These are phyloP conservation scores for Cryphonectria radicalis DNA, from an alignment of 2,329 filamentous ascomycete genomes.

Conservation along the genomic window DNA sequence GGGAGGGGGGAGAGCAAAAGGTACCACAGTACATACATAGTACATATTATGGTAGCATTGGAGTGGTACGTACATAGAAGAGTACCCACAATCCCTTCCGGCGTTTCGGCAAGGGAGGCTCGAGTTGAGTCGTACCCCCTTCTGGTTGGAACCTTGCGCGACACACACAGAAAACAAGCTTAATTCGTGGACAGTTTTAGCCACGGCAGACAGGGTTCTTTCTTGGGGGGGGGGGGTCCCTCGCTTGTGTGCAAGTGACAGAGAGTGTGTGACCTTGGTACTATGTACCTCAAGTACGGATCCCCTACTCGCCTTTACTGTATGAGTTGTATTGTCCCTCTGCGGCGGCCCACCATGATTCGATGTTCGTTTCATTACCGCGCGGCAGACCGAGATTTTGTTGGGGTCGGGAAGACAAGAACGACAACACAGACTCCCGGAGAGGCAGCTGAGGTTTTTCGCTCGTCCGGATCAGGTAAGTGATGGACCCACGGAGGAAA, in stretches of 20 bases:
- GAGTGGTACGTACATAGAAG: background rate
- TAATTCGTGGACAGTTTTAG: slow-evolving; percentile 29
- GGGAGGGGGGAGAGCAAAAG: background rate
- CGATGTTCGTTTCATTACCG: background rate
- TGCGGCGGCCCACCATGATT: background rate
- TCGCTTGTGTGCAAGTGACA: slow-evolving; percentile 2
- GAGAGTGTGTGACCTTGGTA: slow-evolving; percentile 3
- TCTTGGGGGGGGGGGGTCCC: background rate
- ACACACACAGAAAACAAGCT: slow-evolving; percentile 26
- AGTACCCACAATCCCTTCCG: background rate
- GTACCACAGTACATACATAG: background rate
- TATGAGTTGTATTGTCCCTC: too few species aligned
- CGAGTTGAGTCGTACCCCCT: background rate
- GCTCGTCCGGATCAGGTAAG: background rate
- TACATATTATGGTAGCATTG: background rate
- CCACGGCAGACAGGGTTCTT: slow-evolving; percentile 19
- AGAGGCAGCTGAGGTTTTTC: too few species aligned
- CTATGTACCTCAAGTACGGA: background rate
- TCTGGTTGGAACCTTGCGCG: slow-evolving; percentile 11
- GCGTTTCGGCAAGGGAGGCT: slow-evolving; percentile 7
- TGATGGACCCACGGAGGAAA: slow-evolving; percentile 3
- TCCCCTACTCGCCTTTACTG: too few species aligned
- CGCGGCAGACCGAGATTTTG: background rate
- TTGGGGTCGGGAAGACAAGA: background rate
- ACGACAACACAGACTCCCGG: background rate